These are phyloP conservation scores for Botrytis porri DNA, from an alignment of 2,329 filamentous ascomycete genomes.

Conservation along the genomic window DNA sequence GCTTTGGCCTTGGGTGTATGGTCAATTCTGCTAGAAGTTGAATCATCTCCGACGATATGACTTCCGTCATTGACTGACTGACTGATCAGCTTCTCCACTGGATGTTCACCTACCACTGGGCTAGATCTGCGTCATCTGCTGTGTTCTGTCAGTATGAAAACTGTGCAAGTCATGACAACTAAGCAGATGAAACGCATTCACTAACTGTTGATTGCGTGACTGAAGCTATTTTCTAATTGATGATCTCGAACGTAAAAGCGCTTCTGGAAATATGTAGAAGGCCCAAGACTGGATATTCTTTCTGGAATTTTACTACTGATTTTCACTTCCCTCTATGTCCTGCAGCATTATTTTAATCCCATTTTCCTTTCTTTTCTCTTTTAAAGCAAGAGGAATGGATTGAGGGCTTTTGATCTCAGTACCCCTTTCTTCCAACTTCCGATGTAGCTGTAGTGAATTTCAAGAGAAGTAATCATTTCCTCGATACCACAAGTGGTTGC, in stretches of 20 bases:
- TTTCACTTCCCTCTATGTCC: neutral
- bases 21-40: no score
- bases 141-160: neutral
- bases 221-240: neutral
- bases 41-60: no score
- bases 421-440: neutral
- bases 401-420: neutral
- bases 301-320: neutral
- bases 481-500: neutral
- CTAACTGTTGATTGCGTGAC: neutral
- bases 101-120: neutral
- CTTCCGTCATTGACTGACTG: neutral
- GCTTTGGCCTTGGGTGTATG: no score
- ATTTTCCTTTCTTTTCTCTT: fast-evolving
- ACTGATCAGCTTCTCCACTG: neutral
- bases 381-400: fast-evolving
- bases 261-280: neutral
- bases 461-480: neutral
- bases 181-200: neutral
- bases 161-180: neutral
- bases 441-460: neutral
- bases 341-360: neutral
- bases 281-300: neutral
- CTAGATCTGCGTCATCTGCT: neutral
- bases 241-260: neutral